Base-by-base conservation (phyloP, 768 basidiomycete species). In the Cyclocybe cylindracea region DNA sequence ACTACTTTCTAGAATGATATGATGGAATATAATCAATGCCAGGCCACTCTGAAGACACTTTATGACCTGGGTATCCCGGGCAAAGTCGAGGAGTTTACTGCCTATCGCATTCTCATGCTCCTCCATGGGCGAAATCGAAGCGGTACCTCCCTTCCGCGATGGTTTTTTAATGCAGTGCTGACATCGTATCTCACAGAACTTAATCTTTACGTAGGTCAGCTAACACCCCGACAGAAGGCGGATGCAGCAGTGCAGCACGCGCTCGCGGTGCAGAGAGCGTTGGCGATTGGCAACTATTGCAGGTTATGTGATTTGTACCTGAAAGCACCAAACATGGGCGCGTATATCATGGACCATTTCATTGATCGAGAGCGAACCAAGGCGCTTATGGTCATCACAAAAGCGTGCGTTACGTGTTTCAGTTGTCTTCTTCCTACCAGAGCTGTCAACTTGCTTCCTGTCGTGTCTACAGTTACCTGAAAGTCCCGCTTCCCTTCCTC, bases 321-420 rank as follows among this genome's bases (percentile, higher is more conserved):
- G 61, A 77, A 77, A 48, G 92, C 93, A 39, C 94, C 94, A 24
- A 94, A 96, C 65, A 98, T 98, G 97, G 93, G 94, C 36, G 94
- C 84, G 48, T 98, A 98, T 70, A 94, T 99, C 64, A 97, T 99
- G 92, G 97, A 98, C 71, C 94, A 98, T 69, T 98, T 98, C 68
- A 89, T 98, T 62, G 84, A 86, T 62, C 82, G 97, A 61, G 97
- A 98, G 73, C 77, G 97, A 53, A 80, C 89, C 50, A 83, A 84
- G 53, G 94, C 94, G 2, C 68, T 99, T 54, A 83, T 93, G 65
- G 84, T 89, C 58, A 95, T 99, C 74, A 83, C 91, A 31, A 97
- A 90, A 82, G 89, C 91, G 97, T 98, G 61, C 63, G 95, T 81
- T 1, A 9, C 11, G 4, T 46, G 11, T 18, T 43, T 19, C 36